Evolutionary conservation across 805 yeast species (phyloP).

Genomic region (Candida easanensis): DNA sequence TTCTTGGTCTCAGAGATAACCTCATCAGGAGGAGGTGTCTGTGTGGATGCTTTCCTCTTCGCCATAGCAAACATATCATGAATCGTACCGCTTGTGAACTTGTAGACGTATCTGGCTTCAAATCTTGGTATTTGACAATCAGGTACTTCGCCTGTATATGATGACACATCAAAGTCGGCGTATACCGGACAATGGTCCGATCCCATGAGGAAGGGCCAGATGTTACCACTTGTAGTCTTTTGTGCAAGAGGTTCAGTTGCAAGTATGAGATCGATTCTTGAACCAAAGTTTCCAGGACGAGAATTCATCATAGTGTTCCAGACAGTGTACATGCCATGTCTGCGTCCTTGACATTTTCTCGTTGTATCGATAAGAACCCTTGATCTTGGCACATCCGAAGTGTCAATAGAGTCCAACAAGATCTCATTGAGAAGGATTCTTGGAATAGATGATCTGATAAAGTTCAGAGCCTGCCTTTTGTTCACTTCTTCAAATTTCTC

Average conservation of each 20-base stretch:
- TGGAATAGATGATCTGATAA: conserved; percentile 38
- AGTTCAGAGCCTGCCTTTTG: conserved; percentile 28
- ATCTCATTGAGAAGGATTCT: conserved; percentile 47
- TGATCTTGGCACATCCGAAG: conserved; percentile 29
- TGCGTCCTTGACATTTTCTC: conserved; percentile 52
- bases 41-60: conserved; percentile 11
- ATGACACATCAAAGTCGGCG: conserved; percentile 51
- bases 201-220: conserved; percentile 72
- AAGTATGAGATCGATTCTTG: conserved; percentile 80
- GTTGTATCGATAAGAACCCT: conserved; percentile 58
- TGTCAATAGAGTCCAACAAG: conserved; percentile 33
- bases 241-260: conserved; percentile 39
- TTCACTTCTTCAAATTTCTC: conserved; percentile 37
- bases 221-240: conserved; percentile 38
- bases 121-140: conserved; percentile 34
- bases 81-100: conserved; percentile 34
- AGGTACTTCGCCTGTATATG: conserved; percentile 4
- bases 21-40: not conserved
- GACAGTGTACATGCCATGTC: conserved; percentile 74
- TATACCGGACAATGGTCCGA: conserved; percentile 95
- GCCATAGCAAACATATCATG: conserved; percentile 34
- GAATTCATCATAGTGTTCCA: conserved; percentile 84
- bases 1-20: not conserved
- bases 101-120: conserved; percentile 53
- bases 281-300: conserved; percentile 81